These are phyloP conservation scores for Venturia carpophila DNA, from an alignment of 2,329 filamentous ascomycete species.

Conservation along the genomic window DNA sequence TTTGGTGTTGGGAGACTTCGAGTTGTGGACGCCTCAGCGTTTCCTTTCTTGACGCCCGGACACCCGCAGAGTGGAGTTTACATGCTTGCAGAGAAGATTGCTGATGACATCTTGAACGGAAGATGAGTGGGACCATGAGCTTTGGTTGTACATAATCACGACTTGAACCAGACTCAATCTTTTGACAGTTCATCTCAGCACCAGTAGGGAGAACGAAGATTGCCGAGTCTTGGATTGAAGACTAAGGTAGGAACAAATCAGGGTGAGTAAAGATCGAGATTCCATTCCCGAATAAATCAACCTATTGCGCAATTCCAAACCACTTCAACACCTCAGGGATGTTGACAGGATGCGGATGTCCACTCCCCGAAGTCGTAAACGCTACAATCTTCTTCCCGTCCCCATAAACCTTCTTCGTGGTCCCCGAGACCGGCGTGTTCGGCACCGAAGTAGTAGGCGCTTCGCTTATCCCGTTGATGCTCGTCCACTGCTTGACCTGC, in stretches of 20 bases:
- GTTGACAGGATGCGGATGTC: conserved; percentile 16
- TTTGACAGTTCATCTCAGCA: no score
- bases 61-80: conserved; percentile 28
- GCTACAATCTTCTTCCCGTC: conserved; percentile 16
- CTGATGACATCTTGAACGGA: conserved; percentile 17
- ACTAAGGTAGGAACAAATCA: no score
- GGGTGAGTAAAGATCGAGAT: no score
- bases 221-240: no score
- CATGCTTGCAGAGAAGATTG: conserved; percentile 21
- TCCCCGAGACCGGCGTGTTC: conserved; percentile 6
- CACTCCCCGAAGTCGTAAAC: background rate
- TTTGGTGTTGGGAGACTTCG: conserved; percentile 46
- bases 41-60: conserved; percentile 31
- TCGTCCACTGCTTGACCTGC: conserved; percentile 18
- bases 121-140: background rate
- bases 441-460: background rate
- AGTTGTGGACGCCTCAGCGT: conserved; percentile 35
- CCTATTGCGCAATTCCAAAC: conserved; percentile 8
- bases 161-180: no score
- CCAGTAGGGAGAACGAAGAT: no score
- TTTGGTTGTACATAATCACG: no score
- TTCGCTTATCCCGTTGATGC: conserved; percentile 2
- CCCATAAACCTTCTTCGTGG: conserved; percentile 12
- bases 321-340: conserved; percentile 16
- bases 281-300: no score